Percentiles rank a stretch among this genome's conserved stretches.
Evolutionary conservation across 2,329 filamentous ascomycete genomes (phyloP).

Genomic region (Chalara sp.): DNA sequence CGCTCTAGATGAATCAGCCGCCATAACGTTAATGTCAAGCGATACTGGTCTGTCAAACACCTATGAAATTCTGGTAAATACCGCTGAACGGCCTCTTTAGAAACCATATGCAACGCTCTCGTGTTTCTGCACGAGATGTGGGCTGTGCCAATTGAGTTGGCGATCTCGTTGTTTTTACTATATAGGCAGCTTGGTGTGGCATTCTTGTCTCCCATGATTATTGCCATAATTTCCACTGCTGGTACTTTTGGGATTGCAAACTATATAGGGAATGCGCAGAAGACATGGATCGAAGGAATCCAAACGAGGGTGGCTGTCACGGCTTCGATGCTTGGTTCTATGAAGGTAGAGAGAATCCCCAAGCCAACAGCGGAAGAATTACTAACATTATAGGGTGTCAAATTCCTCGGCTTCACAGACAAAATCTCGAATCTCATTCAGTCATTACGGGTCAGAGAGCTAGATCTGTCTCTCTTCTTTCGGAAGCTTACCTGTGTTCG

Average conservation of each 20-base stretch:
- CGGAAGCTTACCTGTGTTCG: not conserved
- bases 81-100: not conserved
- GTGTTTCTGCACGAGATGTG: not conserved
- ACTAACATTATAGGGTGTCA: not conserved
- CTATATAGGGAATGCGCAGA: not conserved
- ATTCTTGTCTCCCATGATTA: not conserved
- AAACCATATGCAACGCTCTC: not conserved
- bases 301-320: not conserved
- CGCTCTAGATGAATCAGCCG: slow-evolving; percentile 19
- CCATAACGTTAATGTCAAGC: slow-evolving; percentile 26
- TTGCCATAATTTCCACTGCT: not conserved
- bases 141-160: not conserved
- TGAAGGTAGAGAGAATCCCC: not conserved
- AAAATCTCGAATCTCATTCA: not conserved
- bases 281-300: not conserved
- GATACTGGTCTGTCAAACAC: slow-evolving; percentile 15
- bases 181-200: not conserved
- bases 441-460: not conserved
- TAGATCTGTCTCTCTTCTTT: not conserved
- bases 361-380: not conserved
- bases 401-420: not conserved
- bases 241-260: not conserved
- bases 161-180: not conserved
- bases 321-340: not conserved
- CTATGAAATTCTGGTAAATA: not conserved